Percentiles rank a stretch among this genome's conserved stretches.
phyloP scores from a whole-genome alignment of 305 asterid genomes.

The Fraxinus floribunda region DNA sequence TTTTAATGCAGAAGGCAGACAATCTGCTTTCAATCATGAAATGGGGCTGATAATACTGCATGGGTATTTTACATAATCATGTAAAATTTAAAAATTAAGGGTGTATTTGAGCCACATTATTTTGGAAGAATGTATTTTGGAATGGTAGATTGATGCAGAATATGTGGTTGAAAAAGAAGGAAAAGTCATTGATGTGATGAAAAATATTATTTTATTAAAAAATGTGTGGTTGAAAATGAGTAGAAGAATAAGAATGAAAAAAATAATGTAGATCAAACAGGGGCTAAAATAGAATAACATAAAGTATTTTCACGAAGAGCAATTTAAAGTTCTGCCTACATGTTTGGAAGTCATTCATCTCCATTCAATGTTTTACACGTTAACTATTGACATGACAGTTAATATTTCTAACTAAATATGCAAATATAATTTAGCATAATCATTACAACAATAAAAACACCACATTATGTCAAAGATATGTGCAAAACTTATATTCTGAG shows the following conservation, averaged over 20 bases:
- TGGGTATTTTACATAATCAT: neutral
- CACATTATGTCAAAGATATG: neutral
- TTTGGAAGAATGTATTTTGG: too few species aligned
- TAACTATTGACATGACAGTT: neutral
- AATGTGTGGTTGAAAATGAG: too few species aligned
- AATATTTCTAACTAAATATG: neutral
- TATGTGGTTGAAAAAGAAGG: too few species aligned
- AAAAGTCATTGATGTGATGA: too few species aligned
- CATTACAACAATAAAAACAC: neutral
- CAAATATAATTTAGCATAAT: neutral
- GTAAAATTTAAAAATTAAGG: neutral
- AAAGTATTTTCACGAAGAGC: neutral
- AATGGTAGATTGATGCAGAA: too few species aligned
- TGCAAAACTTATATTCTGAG: neutral
- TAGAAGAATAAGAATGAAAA: too few species aligned
- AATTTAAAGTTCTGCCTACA: neutral
- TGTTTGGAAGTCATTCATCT: conserved; percentile 4
- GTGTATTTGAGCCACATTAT: too few species aligned
- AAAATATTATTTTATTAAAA: too few species aligned
- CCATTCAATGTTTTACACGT: neutral
- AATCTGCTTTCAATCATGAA: conserved; percentile 21
- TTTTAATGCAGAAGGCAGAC: conserved; percentile 7
- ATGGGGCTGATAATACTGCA: conserved; percentile 8
- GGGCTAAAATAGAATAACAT: neutral
- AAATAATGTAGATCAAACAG: too few species aligned